These are phyloP conservation scores for Kuraishia hungarica DNA, from an alignment of 805 yeast genomes.

Conservation along the genomic window DNA sequence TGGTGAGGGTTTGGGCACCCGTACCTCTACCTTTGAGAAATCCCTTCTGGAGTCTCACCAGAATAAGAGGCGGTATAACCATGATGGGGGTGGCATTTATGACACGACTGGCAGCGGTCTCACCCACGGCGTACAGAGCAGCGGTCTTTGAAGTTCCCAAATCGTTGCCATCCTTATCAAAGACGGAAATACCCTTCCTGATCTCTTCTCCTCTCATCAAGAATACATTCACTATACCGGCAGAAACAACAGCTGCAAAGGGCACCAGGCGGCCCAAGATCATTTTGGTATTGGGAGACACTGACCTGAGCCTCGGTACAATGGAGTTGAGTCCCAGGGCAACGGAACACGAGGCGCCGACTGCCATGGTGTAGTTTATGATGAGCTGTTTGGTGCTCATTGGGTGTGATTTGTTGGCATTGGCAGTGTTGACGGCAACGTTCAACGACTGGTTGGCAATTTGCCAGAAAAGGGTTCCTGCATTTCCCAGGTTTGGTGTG, in stretches of 20 bases:
- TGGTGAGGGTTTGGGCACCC: constrained; percentile 59
- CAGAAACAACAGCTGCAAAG: constrained; percentile 96
- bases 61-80: constrained; percentile 88
- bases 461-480: constrained; percentile 96
- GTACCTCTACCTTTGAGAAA: constrained; percentile 60
- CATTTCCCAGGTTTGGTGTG: constrained; percentile 84
- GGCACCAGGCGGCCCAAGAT: constrained; percentile 86
- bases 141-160: constrained; percentile 76
- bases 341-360: constrained; percentile 89
- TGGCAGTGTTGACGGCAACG: constrained; percentile 94
- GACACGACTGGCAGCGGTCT: constrained; percentile 91
- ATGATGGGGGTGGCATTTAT: constrained; percentile 95
- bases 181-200: constrained; percentile 72
- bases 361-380: constrained; percentile 80
- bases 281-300: constrained; percentile 63
- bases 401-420: constrained; percentile 93
- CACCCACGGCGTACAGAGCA: constrained; percentile 90
- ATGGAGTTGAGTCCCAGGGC: constrained; percentile 87
- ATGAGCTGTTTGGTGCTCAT: constrained; percentile 69
- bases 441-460: constrained; percentile 94
- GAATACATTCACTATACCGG: constrained; percentile 94
- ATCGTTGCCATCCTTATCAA: constrained; percentile 52
- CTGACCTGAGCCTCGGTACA: constrained; percentile 73
- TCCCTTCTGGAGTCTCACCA: constrained; percentile 69
- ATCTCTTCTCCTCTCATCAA: constrained; percentile 95